phyloP scores from a whole-genome alignment of 2,329 filamentous ascomycete species.

The Mycosphaerella sp. region DNA sequence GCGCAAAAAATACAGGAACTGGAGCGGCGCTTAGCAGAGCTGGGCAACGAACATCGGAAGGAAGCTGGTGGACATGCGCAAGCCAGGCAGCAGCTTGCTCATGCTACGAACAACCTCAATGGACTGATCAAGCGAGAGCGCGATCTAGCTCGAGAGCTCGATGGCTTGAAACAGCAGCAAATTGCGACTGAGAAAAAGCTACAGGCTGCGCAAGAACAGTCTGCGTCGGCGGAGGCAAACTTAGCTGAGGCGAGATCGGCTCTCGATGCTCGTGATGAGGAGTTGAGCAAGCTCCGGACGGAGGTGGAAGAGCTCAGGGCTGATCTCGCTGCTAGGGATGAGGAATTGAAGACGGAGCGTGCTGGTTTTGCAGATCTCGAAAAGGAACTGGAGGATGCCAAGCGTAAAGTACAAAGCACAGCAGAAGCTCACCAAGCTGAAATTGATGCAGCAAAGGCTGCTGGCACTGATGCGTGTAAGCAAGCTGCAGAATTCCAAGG shows the following conservation, averaged over 20 bases:
- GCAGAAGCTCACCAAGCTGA: not conserved
- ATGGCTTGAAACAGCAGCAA: slow-evolving; percentile 23
- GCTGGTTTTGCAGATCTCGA: slow-evolving; percentile 29
- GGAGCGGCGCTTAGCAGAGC: slow-evolving; percentile 26
- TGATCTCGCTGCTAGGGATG: slow-evolving; percentile 27
- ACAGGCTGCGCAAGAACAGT: slow-evolving; percentile 13
- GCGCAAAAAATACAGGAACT: slow-evolving; percentile 28
- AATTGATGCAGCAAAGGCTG: slow-evolving; percentile 1
- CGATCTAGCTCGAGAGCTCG: slow-evolving; percentile 21
- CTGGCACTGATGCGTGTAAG: slow-evolving; percentile 6
- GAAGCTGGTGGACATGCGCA: slow-evolving; percentile 28
- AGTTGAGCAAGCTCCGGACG: slow-evolving; percentile 21
- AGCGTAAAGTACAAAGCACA: slow-evolving; percentile 2
- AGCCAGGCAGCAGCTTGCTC: slow-evolving; percentile 32
- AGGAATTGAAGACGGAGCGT: slow-evolving; percentile 30
- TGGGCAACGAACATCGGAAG: slow-evolving; percentile 28
- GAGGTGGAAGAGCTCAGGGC: slow-evolving; percentile 25
- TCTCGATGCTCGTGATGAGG: slow-evolving; percentile 41
- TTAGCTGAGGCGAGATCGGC: slow-evolving; percentile 23
- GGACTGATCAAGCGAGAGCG: slow-evolving; percentile 26
- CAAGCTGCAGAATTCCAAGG: not conserved
- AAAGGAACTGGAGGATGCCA: slow-evolving; percentile 26
- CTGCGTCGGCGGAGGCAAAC: slow-evolving; percentile 16
- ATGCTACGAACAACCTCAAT: slow-evolving; percentile 23
- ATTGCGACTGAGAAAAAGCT: slow-evolving; percentile 15